A percentile compares a stretch with the other conserved stretches of the same genome.
Evolutionary conservation across 2,329 filamentous ascomycete species (phyloP).

Genomic region (Talaromyces atroroseus): DNA sequence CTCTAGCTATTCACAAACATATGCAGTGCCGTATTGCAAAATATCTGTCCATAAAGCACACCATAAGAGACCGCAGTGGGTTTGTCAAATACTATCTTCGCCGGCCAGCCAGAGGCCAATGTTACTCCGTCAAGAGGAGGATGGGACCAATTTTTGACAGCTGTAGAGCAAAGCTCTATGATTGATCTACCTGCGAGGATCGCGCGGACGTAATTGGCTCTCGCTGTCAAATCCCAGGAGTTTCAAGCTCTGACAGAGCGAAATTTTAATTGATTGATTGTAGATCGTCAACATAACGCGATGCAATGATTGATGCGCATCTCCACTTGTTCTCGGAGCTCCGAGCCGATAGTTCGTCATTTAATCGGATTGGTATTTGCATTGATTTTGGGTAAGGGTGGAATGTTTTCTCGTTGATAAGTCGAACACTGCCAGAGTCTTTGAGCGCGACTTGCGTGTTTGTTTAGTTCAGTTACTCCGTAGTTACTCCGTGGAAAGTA

Average conservation of each 20-base stretch:
- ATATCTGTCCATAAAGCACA: neutral
- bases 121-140: neutral
- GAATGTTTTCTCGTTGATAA: neutral
- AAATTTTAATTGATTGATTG: neutral
- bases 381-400: neutral
- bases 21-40: neutral
- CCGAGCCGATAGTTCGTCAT: neutral
- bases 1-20: neutral
- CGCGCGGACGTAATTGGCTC: no score
- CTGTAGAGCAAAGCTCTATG: neutral
- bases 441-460: neutral
- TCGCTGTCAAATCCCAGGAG: no score
- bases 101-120: neutral
- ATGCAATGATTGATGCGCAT: neutral
- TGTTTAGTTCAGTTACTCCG: neutral
- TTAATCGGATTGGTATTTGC: neutral
- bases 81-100: neutral
- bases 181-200: no score
- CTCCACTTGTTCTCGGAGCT: neutral
- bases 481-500: neutral
- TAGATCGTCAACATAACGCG: neutral
- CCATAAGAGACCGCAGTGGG: neutral
- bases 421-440: no score
- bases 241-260: no score
- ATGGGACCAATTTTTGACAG: neutral